Evolutionary conservation across 2,329 filamentous ascomycete species (phyloP).

Genomic region (Rutstroemia sp.): DNA sequence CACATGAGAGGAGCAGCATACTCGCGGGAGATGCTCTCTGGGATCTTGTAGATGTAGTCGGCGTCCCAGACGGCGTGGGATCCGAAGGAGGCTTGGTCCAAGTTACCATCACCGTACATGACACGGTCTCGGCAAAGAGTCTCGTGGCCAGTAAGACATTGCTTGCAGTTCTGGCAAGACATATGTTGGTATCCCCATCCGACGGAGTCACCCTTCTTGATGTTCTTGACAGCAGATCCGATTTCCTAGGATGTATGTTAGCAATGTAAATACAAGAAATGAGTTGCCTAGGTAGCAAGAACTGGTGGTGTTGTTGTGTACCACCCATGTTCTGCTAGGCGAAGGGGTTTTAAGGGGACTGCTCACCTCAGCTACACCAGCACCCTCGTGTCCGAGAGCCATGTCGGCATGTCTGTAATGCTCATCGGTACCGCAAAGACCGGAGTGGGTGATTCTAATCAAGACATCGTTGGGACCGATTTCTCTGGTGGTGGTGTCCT

Average conservation of each 20-base stretch:
- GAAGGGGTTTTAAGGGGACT: neutral
- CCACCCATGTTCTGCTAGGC: neutral
- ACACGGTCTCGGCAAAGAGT: conserved; percentile 35
- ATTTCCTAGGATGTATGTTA: conserved; percentile 18
- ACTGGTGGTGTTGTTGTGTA: neutral
- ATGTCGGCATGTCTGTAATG: conserved; percentile 33
- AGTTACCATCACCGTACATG: conserved; percentile 36
- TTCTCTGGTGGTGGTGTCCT: conserved; percentile 39
- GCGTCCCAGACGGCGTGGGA: conserved; percentile 33
- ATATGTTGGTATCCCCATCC: conserved; percentile 40
- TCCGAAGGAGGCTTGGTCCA: conserved; percentile 42
- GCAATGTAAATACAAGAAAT: neutral
- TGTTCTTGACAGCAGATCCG: conserved; percentile 34
- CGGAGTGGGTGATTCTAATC: conserved; percentile 57
- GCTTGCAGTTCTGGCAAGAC: conserved; percentile 37
- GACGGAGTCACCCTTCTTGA: conserved; percentile 38
- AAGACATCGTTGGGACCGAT: conserved; percentile 49
- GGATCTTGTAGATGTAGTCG: conserved; percentile 35
- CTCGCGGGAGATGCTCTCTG: conserved; percentile 32
- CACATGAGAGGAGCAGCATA: conserved; percentile 40
- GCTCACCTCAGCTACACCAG: conserved; percentile 35
- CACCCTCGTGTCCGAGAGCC: conserved; percentile 44
- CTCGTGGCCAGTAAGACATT: conserved; percentile 38
- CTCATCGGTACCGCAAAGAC: conserved; percentile 56
- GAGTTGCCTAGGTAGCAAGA: neutral